Evolutionary conservation across 148 eudicot genomes (phyloP).

Genomic region (Chenopodium formosanum): DNA sequence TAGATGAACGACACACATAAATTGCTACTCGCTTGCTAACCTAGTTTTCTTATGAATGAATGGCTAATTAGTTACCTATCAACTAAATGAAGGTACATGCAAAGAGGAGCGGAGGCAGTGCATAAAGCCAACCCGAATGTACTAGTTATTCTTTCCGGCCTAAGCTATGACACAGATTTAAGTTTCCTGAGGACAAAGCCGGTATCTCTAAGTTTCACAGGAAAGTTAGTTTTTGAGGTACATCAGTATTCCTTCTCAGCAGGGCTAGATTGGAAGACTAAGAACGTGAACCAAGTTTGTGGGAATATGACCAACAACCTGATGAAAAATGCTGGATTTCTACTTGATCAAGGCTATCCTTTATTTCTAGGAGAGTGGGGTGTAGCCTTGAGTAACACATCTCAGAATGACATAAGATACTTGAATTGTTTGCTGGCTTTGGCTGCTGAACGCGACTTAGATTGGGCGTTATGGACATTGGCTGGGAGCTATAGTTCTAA

Average conservation of each 20-base stretch:
- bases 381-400: constrained; percentile 45
- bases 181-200: constrained; percentile 48
- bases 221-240: constrained; percentile 64
- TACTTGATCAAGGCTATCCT: constrained; percentile 70
- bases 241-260: constrained; percentile 67
- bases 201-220: constrained; percentile 40
- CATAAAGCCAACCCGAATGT: constrained; percentile 75
- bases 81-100: constrained; percentile 65
- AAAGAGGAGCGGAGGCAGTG: constrained; percentile 80
- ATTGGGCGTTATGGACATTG: constrained; percentile 86
- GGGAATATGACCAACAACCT: constrained; percentile 29
- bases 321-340: constrained; percentile 43
- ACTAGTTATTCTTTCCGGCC: constrained; percentile 73
- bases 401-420: constrained; percentile 63
- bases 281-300: constrained; percentile 69
- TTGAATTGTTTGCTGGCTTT: constrained; percentile 64
- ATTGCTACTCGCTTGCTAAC: too few species aligned
- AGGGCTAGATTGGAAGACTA: constrained; percentile 43
- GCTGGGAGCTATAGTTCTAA: constrained; percentile 71
- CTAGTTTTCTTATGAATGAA: too few species aligned
- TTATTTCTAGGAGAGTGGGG: constrained; percentile 88
- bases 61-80: too few species aligned
- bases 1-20: too few species aligned
- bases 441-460: constrained; percentile 73
- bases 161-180: constrained; percentile 59